Percentiles rank a stretch among this genome's conserved stretches.
phyloP scores from a whole-genome alignment of 1,284 basidiomycete species.

The Peniophora sp. region DNA sequence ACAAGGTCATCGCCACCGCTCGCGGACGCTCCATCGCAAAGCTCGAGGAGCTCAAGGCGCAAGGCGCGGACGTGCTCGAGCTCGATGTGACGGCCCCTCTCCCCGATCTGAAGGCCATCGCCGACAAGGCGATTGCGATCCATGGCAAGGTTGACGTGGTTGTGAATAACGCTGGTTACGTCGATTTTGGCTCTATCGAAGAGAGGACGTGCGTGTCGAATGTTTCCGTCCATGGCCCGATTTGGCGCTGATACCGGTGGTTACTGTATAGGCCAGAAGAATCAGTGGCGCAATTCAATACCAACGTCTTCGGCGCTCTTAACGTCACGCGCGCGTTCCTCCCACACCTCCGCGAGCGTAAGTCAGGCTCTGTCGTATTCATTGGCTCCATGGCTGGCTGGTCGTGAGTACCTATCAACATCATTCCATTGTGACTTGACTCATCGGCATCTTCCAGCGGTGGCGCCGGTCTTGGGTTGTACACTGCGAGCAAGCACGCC shows the following conservation, averaged over 20 bases:
- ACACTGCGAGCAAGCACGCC: slow-evolving; percentile 27
- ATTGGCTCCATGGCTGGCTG: slow-evolving; percentile 25
- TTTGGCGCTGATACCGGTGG: neutral
- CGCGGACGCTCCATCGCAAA: slow-evolving; percentile 3
- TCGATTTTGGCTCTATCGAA: slow-evolving; percentile 11
- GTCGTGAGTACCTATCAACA: slow-evolving; percentile 17
- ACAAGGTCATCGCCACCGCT: slow-evolving; percentile 10
- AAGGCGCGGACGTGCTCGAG: slow-evolving; percentile 9
- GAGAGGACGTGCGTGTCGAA: slow-evolving; percentile 9
- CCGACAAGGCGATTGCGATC: neutral
- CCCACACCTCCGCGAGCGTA: slow-evolving; percentile 26
- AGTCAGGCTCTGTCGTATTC: slow-evolving; percentile 25
- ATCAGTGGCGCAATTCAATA: slow-evolving; percentile 23
- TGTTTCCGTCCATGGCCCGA: neutral
- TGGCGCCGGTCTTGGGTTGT: slow-evolving; percentile 24
- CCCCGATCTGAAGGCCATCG: neutral
- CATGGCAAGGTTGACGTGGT: neutral
- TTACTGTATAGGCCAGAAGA: slow-evolving; percentile 20
- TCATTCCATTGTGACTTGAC: neutral
- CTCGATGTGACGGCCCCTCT: slow-evolving; percentile 8
- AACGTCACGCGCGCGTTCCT: slow-evolving; percentile 31
- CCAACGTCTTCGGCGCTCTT: slow-evolving; percentile 29
- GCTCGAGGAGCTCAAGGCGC: slow-evolving; percentile 5
- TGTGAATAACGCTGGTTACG: slow-evolving; percentile 5
- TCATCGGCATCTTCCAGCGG: slow-evolving; percentile 9